Evolutionary conservation across 495 filamentous ascomycete genomes (phyloP).

Genomic region (Daldinia concentrica): DNA sequence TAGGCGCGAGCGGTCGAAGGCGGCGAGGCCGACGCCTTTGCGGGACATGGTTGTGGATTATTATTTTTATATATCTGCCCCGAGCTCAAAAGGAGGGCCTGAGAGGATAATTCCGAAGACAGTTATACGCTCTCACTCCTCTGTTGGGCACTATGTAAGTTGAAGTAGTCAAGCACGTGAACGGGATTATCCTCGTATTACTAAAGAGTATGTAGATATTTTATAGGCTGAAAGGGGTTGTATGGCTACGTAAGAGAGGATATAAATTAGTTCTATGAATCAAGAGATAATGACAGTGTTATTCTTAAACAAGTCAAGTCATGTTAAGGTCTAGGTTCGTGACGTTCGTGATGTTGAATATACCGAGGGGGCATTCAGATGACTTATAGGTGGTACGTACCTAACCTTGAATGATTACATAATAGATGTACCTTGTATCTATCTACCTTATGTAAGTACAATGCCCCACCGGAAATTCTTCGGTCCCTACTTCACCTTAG

Average conservation of each 20-base stretch:
- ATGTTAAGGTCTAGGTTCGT: neutral
- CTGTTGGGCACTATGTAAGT: neutral
- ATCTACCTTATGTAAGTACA: neutral
- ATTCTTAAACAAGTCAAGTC: neutral
- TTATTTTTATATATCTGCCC: neutral
- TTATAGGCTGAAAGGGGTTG: neutral
- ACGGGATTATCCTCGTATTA: neutral
- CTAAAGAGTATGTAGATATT: neutral
- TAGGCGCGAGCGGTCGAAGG: conserved; percentile 84
- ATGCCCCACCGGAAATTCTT: conserved; percentile 34
- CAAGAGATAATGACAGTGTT: neutral
- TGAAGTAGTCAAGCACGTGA: neutral
- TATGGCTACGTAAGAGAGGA: neutral
- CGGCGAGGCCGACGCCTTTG: conserved; percentile 87
- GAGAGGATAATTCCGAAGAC: too few relatives aligned
- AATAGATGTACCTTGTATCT: neutral
- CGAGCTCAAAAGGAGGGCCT: neutral
- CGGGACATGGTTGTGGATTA: conserved; percentile 55
- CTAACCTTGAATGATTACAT: neutral
- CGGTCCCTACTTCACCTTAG: conserved; percentile 15
- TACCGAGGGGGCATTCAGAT: neutral
- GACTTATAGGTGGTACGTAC: conserved; percentile 5
- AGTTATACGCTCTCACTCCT: neutral
- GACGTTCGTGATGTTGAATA: neutral
- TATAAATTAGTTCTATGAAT: neutral